Evolutionary conservation across 306 rosid species (phyloP).

Genomic region (Trifolium pratense): DNA sequence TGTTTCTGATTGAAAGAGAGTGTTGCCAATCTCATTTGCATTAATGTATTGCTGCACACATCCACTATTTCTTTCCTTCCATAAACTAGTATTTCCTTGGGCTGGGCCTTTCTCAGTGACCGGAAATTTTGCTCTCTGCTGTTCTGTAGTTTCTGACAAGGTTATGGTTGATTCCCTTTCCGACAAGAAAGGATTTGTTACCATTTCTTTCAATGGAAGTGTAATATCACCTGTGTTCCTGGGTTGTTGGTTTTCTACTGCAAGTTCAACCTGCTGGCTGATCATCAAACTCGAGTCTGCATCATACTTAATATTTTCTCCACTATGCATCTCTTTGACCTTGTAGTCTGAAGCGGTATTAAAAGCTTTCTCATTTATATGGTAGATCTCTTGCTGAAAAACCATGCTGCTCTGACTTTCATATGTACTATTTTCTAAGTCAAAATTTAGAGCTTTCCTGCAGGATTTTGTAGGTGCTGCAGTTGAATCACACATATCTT

Average conservation of each 20-base stretch:
- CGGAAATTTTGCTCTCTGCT: conserved; percentile 36
- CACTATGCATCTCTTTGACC: conserved; percentile 38
- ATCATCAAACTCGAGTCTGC: conserved; percentile 44
- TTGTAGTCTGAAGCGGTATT: conserved; percentile 41
- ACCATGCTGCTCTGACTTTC: conserved; percentile 45
- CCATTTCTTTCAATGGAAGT: conserved; percentile 44
- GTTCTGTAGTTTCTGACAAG: conserved; percentile 41
- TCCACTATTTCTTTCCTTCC: conserved; percentile 46
- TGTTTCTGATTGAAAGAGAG: conserved; percentile 45
- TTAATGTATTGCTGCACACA: conserved; percentile 45
- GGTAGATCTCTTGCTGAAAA: conserved; percentile 52
- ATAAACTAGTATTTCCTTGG: conserved; percentile 43
- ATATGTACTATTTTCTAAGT: conserved; percentile 51
- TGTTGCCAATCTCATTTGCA: conserved; percentile 39
- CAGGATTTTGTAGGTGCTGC: conserved; percentile 54
- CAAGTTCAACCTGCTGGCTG: conserved; percentile 35
- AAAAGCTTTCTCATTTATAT: conserved; percentile 41
- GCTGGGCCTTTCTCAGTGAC: conserved; percentile 40
- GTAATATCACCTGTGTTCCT: conserved; percentile 36
- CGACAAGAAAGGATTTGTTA: conserved; percentile 27
- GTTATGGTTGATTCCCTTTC: conserved; percentile 48
- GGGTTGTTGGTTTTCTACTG: conserved; percentile 46
- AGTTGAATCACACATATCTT: conserved; percentile 39
- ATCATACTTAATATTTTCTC: conserved; percentile 35
- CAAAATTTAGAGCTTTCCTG: conserved; percentile 68